Evolutionary conservation across 306 rosid genomes (phyloP).

Genomic region (Vachellia collinsii): DNA sequence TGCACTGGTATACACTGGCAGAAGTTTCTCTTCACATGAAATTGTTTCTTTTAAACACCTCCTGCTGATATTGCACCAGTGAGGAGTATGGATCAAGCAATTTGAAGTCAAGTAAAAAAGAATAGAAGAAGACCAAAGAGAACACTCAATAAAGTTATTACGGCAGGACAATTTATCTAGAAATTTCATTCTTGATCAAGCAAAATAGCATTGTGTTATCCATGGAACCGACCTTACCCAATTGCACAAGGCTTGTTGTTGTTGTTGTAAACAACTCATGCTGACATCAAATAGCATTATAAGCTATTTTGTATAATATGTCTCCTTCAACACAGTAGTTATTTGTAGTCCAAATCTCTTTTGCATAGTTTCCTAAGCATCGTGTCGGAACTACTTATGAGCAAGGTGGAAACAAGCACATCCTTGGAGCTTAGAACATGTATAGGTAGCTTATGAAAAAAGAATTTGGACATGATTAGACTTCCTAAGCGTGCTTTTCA

Average conservation of each 20-base stretch:
- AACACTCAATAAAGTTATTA: too few species aligned
- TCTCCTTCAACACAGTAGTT: background rate
- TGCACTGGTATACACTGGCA: background rate
- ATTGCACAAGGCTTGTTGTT: too few species aligned
- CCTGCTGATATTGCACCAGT: background rate
- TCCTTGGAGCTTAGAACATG: background rate
- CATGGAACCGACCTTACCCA: too few species aligned
- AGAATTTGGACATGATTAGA: background rate
- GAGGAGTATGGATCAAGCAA: too few species aligned
- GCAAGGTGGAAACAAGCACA: background rate
- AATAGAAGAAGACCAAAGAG: too few species aligned
- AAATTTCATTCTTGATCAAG: too few species aligned
- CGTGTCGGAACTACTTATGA: background rate
- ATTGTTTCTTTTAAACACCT: constrained; percentile 29
- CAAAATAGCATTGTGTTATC: too few species aligned
- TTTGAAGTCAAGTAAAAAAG: too few species aligned
- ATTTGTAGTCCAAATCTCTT: background rate
- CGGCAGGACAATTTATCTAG: too few species aligned
- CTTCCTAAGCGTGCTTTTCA: background rate
- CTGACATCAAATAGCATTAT: background rate
- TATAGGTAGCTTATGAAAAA: background rate
- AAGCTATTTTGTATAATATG: too few species aligned
- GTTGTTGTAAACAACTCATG: constrained; percentile 19
- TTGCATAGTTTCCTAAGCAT: background rate
- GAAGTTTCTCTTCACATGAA: constrained; percentile 15